Evolutionary conservation across 305 asterid genomes (phyloP).

Genomic region (Fraxinus albicans): DNA sequence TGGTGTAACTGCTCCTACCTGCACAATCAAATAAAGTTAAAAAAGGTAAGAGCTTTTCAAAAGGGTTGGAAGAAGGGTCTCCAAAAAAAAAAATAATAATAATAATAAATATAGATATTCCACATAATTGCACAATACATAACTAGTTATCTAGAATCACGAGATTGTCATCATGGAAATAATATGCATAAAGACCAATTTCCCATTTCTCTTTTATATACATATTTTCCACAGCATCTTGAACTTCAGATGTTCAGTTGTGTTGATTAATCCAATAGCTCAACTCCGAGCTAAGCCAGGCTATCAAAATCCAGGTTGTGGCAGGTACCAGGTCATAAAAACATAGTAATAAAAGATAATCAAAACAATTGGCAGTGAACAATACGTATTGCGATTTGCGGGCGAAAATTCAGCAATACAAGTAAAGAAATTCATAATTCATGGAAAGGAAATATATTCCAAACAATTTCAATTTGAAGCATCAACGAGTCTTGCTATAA

Average conservation of each 20-base stretch:
- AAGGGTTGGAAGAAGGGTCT: not conserved
- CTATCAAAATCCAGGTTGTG: not conserved
- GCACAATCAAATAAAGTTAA: slow-evolving; percentile 12
- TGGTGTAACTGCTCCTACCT: slow-evolving; percentile 91
- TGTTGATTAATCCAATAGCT: not conserved
- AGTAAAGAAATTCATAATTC: not conserved
- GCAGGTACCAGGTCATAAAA: not conserved
- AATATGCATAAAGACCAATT: not conserved
- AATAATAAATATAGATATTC: not conserved
- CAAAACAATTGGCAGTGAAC: not conserved
- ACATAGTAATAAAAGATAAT: not conserved
- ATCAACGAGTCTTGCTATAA: not conserved
- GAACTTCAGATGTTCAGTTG: not conserved
- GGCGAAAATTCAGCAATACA: not conserved
- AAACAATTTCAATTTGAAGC: not conserved
- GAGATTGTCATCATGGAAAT: not conserved
- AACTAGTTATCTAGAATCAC: not conserved
- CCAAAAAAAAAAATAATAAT: not conserved
- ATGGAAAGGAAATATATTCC: not conserved
- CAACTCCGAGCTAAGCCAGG: not conserved
- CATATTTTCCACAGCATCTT: not conserved
- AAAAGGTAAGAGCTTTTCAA: not conserved
- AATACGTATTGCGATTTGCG: not conserved
- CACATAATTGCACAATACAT: not conserved
- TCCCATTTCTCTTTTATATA: not conserved